These are phyloP conservation scores for Zygotorulaspora danielsina DNA, from an alignment of 805 yeast species.

Conservation along the genomic window DNA sequence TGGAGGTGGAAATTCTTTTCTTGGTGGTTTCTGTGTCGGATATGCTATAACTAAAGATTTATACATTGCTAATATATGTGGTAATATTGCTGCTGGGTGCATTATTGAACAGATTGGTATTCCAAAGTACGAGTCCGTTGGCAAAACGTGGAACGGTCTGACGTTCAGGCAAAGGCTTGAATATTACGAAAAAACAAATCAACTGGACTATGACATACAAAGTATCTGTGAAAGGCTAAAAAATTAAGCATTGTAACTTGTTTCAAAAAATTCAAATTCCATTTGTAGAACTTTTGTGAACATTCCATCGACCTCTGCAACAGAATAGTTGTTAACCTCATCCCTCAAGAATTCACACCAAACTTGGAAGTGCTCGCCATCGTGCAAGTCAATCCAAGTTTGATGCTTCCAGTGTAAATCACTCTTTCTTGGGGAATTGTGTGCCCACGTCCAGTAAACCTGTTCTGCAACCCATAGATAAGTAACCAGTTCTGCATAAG, in stretches of 20 bases:
- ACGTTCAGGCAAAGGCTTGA: constrained; percentile 43
- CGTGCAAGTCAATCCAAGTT: constrained; percentile 51
- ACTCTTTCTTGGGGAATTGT: constrained; percentile 32
- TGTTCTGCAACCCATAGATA: constrained; percentile 46
- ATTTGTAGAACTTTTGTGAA: constrained; percentile 38
- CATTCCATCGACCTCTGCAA: constrained; percentile 30
- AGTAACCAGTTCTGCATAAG: constrained; percentile 43
- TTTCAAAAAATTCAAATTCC: constrained; percentile 46
- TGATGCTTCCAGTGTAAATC: constrained; percentile 43
- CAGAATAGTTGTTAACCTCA: constrained; percentile 40
- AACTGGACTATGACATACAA: constrained; percentile 9
- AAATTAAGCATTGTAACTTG: constrained; percentile 38
- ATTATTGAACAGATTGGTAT: constrained; percentile 79
- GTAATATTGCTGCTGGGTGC: constrained; percentile 73
- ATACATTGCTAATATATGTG: constrained; percentile 56
- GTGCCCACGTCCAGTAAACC: constrained; percentile 52
- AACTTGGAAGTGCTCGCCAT: constrained; percentile 43
- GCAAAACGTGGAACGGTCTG: constrained; percentile 58
- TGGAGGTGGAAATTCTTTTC: constrained; percentile 90
- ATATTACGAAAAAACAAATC: constrained; percentile 31
- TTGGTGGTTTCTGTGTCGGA: constrained; percentile 74
- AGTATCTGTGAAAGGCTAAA: constrained; percentile 9
- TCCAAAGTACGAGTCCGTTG: constrained; percentile 41
- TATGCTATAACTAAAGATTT: constrained; percentile 49
- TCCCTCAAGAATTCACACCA: constrained; percentile 46